These are phyloP conservation scores for Corniculantispora saksenae DNA, from an alignment of 2,329 filamentous ascomycete genomes.

Conservation along the genomic window DNA sequence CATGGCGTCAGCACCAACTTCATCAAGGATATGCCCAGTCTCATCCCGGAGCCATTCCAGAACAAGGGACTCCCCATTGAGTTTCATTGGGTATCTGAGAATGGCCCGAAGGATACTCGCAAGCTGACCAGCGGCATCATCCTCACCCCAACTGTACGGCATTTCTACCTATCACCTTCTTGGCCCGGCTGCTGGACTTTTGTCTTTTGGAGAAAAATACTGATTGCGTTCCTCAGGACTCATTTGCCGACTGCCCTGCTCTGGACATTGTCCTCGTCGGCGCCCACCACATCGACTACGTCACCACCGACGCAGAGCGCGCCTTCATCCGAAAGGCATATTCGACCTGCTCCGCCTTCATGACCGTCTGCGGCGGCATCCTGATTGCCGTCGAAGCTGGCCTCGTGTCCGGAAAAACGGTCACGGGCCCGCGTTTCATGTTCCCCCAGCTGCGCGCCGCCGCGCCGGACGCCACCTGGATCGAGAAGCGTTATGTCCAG, in stretches of 20 bases:
- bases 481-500: conserved; percentile 37
- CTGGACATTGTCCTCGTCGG: conserved; percentile 45
- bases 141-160: conserved; percentile 33
- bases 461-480: conserved; percentile 37
- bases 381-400: conserved; percentile 35
- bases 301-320: conserved; percentile 34
- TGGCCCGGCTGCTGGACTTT: background rate
- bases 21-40: conserved; percentile 23
- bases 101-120: conserved; percentile 20
- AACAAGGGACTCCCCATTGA: conserved; percentile 30
- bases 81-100: conserved; percentile 38
- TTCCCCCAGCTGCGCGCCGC: conserved; percentile 29
- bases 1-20: conserved; percentile 23
- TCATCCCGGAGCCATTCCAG: conserved; percentile 22
- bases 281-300: conserved; percentile 33
- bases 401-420: conserved; percentile 39
- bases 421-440: conserved; percentile 36
- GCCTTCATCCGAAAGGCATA: conserved; percentile 38
- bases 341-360: conserved; percentile 37
- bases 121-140: conserved; percentile 30
- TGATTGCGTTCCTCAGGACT: conserved; percentile 31
- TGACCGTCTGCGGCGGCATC: conserved; percentile 42
- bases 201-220: background rate
- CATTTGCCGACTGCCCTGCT: conserved; percentile 39
- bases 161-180: background rate